Base-by-base conservation (phyloP, 768 basidiomycete genomes). In the Leccinum uliginosum region DNA sequence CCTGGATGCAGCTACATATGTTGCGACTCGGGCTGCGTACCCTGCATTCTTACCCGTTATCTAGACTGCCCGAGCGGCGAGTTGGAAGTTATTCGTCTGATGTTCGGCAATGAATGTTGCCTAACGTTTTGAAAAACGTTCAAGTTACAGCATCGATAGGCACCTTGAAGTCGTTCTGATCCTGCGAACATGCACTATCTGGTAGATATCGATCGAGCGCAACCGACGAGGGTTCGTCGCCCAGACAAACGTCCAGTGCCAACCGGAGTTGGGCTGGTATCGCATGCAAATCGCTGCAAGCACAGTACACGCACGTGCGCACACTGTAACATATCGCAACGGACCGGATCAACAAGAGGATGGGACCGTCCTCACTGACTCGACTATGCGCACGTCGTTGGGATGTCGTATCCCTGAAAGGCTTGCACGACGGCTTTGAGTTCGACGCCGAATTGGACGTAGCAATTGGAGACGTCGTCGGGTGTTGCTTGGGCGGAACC, bases 361-460 rank as follows among this genome's bases (percentile, higher is more conserved):
- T 8, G 17, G 35, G 35, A 8, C 29, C 35, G 35, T n/a, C 35
- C 17, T 8, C 17, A 74, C 35, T 8, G 17, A 35, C 3, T 29
- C 29, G 7, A 7, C 35, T 35, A 8, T 35, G 7, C 84, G 67
- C 61, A 93, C 95, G 79, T 85, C 64, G 94, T 83, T 59, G 86
- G 81, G 59, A 98, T 91, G 44, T 82, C 78, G 62, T 87, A 82
- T 32, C 78, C 74, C 14, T 82, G 79, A 66, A 98, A 97, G 0
- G 93, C 90, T 35, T 73, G 77, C n/a, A 92, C 81, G 43, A 86
- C 86, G 3, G 79, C 73, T 71, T 94, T 93, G 76, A 97, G 94
- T 62, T 94, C 88, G 66, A 89, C 88, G 44, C 92, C 93, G 15
- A 97, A 82, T 63, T 84, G 81, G 54, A 98, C 90, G 70, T 93